phyloP scores from a whole-genome alignment of 139 green algal species.

The Chlamydomonas sp. region DNA sequence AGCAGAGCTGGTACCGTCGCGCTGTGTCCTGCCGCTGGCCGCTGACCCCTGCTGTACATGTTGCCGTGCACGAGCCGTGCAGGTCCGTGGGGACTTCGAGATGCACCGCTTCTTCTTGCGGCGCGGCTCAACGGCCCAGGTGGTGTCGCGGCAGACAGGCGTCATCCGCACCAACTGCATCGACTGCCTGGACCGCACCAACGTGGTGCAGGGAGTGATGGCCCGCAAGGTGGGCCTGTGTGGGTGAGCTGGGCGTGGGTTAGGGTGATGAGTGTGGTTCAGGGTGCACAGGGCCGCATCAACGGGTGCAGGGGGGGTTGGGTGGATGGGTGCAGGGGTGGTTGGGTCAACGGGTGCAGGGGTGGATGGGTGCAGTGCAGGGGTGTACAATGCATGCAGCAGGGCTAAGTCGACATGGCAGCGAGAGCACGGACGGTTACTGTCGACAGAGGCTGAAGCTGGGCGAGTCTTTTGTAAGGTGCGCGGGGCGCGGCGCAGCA shows the following conservation, averaged over 20 bases:
- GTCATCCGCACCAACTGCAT: conserved; percentile 94
- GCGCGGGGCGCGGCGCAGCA: no score
- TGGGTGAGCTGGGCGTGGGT: background rate
- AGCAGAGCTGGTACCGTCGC: no score
- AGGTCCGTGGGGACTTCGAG: conserved; percentile 40
- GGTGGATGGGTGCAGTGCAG: no score
- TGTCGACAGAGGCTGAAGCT: no score
- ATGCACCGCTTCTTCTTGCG: conserved; percentile 39
- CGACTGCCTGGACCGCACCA: conserved; percentile 98
- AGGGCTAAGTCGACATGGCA: no score
- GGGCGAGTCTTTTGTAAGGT: no score
- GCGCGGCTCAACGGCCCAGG: background rate
- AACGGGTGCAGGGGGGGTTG: background rate
- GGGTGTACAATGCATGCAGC: no score
- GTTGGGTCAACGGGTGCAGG: no score
- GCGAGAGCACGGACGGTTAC: no score
- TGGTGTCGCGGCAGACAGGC: conserved; percentile 61
- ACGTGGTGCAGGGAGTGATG: conserved; percentile 91
- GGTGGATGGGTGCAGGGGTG: background rate
- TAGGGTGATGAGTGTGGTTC: background rate
- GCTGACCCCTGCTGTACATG: no score
- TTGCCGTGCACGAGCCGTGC: background rate
- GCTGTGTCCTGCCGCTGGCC: no score
- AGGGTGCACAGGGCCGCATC: background rate
- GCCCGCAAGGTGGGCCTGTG: conserved; percentile 70